phyloP scores from a whole-genome alignment of 2,329 filamentous ascomycete genomes.

The Aspergillus sp. region DNA sequence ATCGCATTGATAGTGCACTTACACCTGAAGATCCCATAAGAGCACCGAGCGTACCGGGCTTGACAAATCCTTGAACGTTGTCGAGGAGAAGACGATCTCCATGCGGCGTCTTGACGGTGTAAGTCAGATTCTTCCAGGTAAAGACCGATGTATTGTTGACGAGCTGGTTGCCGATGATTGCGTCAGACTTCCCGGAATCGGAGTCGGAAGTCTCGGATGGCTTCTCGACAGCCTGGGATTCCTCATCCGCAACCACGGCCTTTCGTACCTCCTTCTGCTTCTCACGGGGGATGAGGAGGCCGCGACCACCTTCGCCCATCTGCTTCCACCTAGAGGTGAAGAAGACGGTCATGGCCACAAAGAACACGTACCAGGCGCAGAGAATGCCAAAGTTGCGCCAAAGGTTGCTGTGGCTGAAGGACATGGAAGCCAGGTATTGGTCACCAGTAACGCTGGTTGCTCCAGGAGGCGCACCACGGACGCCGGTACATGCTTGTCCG shows the following conservation, averaged over 20 bases:
- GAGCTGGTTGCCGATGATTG: not conserved
- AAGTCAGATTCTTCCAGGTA: constrained; percentile 1
- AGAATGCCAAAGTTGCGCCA: constrained; percentile 61
- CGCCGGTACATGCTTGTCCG: constrained; percentile 52
- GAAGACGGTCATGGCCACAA: constrained; percentile 55
- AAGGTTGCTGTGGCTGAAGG: constrained; percentile 49
- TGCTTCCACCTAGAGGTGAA: constrained; percentile 54
- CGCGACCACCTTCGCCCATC: constrained; percentile 46
- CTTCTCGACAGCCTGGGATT: not conserved
- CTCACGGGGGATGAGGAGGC: constrained; percentile 61
- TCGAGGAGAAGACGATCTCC: constrained; percentile 1
- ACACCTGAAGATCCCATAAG: constrained; percentile 1
- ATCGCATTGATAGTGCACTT: not conserved
- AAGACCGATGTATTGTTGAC: not conserved
- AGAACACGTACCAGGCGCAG: constrained; percentile 61
- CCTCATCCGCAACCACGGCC: not conserved
- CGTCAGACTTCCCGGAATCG: not conserved
- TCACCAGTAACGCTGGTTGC: constrained; percentile 52
- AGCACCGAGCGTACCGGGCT: not conserved
- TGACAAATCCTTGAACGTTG: not conserved
- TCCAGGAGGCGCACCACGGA: constrained; percentile 53
- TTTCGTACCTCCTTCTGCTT: not conserved
- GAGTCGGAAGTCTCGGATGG: not conserved
- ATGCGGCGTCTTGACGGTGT: not conserved
- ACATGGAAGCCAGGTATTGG: constrained; percentile 53